phyloP scores from a whole-genome alignment of 2,329 filamentous ascomycete species.

The Scedosporium aurantiacum region DNA sequence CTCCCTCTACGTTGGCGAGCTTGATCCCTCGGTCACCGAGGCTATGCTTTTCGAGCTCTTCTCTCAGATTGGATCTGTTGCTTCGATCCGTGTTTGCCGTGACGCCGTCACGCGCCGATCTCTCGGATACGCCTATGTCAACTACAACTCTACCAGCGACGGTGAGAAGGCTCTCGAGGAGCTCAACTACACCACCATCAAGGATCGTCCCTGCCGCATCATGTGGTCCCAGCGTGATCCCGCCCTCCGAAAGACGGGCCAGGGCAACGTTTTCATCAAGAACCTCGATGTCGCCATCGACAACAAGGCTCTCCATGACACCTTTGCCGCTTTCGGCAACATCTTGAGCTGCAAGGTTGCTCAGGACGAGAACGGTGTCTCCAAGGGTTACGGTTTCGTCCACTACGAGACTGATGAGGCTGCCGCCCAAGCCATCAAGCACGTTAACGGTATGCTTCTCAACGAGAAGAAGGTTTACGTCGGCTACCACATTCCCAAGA shows the following conservation, averaged over 20 bases:
- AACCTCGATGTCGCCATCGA: constrained; percentile 97
- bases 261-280: constrained; percentile 99
- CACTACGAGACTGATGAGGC: constrained; percentile 99
- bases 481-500: constrained; percentile 98
- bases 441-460: constrained; percentile 97
- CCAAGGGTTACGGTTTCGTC: constrained; percentile 98
- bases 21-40: constrained; percentile 95
- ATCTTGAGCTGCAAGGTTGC: constrained; percentile 99
- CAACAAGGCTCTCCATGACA: constrained; percentile 99
- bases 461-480: constrained; percentile 99
- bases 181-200: constrained; percentile 99
- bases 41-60: constrained; percentile 99
- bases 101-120: constrained; percentile 97
- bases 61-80: constrained; percentile 97
- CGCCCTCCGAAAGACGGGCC: constrained; percentile 95
- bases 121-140: constrained; percentile 98
- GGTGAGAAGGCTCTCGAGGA: constrained; percentile 98
- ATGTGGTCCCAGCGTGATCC: constrained; percentile 99
- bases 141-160: constrained; percentile 96
- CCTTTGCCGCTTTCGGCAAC: constrained; percentile 97
- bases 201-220: constrained; percentile 97
- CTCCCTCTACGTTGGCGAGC: constrained; percentile 97
- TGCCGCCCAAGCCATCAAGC: constrained; percentile 94
- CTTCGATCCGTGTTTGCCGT: constrained; percentile 98
- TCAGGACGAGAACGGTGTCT: constrained; percentile 91